Percentiles rank a stretch among this genome's conserved stretches.
Conservation (phyloP, 495 filamentous ascomycete species). For the Bryoglossum gracile region DNA sequence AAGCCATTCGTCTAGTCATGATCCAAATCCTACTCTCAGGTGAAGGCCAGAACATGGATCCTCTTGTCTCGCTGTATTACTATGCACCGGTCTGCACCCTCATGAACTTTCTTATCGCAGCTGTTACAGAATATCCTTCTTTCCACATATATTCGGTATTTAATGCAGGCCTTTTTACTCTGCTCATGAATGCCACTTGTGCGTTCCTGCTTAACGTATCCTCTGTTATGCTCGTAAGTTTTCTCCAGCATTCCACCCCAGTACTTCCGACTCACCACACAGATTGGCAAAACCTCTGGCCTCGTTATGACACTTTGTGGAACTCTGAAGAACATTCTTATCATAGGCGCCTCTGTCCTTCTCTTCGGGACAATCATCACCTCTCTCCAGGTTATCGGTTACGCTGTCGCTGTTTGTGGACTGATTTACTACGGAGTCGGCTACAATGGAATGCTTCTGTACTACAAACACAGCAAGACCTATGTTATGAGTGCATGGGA, state of each 20-base stretch:
- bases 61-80: constrained; percentile 78
- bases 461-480: neutral
- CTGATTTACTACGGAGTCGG: constrained; percentile 64
- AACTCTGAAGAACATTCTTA: constrained; percentile 69
- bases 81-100: constrained; percentile 71
- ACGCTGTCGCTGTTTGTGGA: constrained; percentile 54
- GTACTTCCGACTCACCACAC: no score
- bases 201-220: constrained; percentile 74
- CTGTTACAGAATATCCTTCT: constrained; percentile 47
- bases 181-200: constrained; percentile 61
- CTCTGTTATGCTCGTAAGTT: constrained; percentile 62
- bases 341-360: constrained; percentile 55
- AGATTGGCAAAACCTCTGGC: constrained; percentile 73
- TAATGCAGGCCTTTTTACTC: constrained; percentile 47
- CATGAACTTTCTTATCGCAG: constrained; percentile 65
- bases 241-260: no score
- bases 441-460: constrained; percentile 29
- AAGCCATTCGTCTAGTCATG: constrained; percentile 71
- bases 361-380: constrained; percentile 59
- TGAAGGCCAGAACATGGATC: constrained; percentile 63
- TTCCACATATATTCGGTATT: constrained; percentile 48
- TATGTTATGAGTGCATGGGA: neutral
- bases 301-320: constrained; percentile 71
- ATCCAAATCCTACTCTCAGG: constrained; percentile 64
- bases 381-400: constrained; percentile 55